phyloP scores from a whole-genome alignment of 352 stramenopile genomes.

The Phytopythium vexans region DNA sequence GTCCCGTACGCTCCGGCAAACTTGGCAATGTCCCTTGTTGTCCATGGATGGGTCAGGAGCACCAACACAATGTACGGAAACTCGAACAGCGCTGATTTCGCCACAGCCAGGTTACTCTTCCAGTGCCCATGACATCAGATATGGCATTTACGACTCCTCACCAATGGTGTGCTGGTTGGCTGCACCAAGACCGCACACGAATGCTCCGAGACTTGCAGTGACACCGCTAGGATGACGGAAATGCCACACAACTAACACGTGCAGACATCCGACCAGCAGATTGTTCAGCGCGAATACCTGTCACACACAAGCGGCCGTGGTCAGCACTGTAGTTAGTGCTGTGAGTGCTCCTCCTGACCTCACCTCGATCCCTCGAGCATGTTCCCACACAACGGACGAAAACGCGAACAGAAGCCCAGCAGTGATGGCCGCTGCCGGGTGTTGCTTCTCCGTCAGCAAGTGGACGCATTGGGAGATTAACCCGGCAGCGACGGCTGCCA shows the following conservation, averaged over 20 bases:
- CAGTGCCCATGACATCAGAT: no score
- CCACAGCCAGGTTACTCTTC: background rate
- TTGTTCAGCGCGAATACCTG: slow-evolving; percentile 96
- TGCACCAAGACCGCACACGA: slow-evolving; percentile 87
- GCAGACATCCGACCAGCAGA: slow-evolving; percentile 76
- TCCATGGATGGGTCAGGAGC: slow-evolving; percentile 19
- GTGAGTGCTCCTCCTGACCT: no score
- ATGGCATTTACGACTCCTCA: slow-evolving; percentile 1
- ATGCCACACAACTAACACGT: slow-evolving; percentile 43
- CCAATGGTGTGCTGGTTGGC: slow-evolving; percentile 93
- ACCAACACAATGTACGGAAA: slow-evolving; percentile 74
- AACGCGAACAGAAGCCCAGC: slow-evolving; percentile 64
- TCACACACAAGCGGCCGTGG: background rate
- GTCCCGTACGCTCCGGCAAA: slow-evolving; percentile 22
- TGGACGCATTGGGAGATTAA: slow-evolving; percentile 35
- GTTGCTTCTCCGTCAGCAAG: slow-evolving; percentile 12
- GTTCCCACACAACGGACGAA: slow-evolving; percentile 89
- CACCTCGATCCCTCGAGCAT: slow-evolving; percentile 67
- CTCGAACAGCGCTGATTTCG: slow-evolving; percentile 76
- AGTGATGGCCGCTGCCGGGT: slow-evolving; percentile 21
- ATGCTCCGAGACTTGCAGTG: slow-evolving; percentile 52
- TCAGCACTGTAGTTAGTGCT: no score
- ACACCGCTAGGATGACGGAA: slow-evolving; percentile 11
- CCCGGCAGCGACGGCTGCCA: slow-evolving; percentile 27
- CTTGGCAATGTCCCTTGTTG: slow-evolving; percentile 11